Base-by-base conservation (phyloP, 2,329 filamentous ascomycete genomes). In the Venturia carpophila region DNA sequence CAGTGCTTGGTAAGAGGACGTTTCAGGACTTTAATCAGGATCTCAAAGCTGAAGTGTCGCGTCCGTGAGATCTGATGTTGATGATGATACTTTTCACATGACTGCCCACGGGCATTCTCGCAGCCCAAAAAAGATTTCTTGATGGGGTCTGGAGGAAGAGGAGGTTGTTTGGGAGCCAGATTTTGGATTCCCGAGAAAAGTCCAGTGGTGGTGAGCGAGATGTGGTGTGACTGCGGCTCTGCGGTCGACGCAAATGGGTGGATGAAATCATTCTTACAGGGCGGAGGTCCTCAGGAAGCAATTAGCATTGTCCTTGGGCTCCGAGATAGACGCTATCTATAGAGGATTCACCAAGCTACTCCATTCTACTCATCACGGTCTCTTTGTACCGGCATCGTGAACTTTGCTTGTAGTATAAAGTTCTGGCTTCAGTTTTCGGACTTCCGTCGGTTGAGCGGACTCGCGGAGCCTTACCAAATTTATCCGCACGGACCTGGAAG, bases 1-100 rank as follows among this genome's bases (percentile, higher is more conserved):
- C 43, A 41, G 64, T 67, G 52, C 64, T 67, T 19, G 65, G 65
- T 4, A 67, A 67, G 58, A 30, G 65, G 42, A 65, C 39, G 3
- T 62, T 52, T 49, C 49, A 67, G 43, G 64, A 65, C 21, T 65
- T 61, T 41, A 61, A 58, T 41, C 55, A 64, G 37, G 64, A 65
- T 62, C 39, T 41, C 56, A 39, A 43, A 47, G 61, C 61, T 63
- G 45, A 39, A 58, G 27, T 58, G 52, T 58, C 52, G 30, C 52
- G 52, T 58, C 27, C 52, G 52, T 58, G 60, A 47, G 60, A 62
- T 62, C 2, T 62, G 60, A 62, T 61, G 19, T 34, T 39, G 43
- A 30, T 62, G 60, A 43, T 43, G 27, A n/a, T 62, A 27, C 56
- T 45, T 27, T 34, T 37, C 52, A 37, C 52, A 37, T 58, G 52